Percentiles rank a stretch among this genome's conserved stretches.
Conservation (phyloP, 176 grass and related monocot species). For the Aegilops tauschii region DNA sequence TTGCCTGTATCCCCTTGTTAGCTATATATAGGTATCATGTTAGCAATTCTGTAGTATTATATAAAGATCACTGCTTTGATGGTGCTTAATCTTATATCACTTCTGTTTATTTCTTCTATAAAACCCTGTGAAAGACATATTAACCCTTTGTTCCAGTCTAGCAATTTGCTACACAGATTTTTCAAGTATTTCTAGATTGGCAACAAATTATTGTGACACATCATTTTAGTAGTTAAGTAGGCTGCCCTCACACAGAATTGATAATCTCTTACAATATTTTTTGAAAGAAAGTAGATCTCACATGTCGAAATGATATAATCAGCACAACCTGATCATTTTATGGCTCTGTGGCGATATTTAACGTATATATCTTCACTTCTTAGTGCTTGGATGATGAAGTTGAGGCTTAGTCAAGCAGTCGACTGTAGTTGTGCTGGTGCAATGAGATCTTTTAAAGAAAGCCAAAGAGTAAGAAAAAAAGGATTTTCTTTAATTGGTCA, state of each 20-base stretch:
- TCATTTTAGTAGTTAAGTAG: neutral
- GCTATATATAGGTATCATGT: neutral
- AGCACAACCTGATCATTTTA: neutral
- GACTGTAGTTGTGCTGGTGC: neutral
- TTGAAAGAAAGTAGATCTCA: neutral
- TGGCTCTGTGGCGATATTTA: neutral
- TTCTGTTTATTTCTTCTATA: slow-evolving; percentile 1
- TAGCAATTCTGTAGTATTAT: neutral
- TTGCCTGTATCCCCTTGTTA: neutral
- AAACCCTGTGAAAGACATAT: neutral
- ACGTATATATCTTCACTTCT: neutral
- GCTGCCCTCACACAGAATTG: neutral
- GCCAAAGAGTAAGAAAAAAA: neutral
- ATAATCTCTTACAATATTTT: neutral
- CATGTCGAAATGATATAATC: neutral
- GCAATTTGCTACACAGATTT: neutral
- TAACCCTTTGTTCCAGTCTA: slow-evolving; percentile 5
- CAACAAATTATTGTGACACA: neutral
- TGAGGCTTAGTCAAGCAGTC: neutral
- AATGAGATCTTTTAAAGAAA: neutral
- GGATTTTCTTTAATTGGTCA: neutral
- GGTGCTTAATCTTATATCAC: neutral
- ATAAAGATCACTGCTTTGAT: neutral
- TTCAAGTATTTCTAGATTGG: neutral
- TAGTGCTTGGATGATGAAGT: neutral